A percentile compares a stretch with the other conserved stretches of the same genome.
Evolutionary conservation across 257 asterid species (phyloP).

Genomic region (Nicotiana benthamiana): DNA sequence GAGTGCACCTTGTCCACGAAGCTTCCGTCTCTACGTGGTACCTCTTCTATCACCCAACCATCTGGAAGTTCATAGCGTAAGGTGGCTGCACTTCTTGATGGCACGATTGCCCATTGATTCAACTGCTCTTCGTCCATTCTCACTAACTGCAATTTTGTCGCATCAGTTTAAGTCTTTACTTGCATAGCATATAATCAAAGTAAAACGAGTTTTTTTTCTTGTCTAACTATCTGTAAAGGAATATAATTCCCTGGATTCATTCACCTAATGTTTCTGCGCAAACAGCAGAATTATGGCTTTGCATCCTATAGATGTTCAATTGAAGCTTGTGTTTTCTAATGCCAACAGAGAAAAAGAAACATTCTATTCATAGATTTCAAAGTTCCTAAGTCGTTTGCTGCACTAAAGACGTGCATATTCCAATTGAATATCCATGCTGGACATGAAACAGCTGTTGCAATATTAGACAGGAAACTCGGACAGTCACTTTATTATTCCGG

Average conservation of each 20-base stretch:
- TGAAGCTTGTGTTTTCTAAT: neutral
- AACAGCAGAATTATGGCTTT: neutral
- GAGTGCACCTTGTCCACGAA: constrained; percentile 43
- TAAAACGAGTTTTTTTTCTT: neutral
- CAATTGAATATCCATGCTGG: too few species aligned
- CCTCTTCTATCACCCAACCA: constrained; percentile 75
- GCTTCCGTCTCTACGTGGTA: constrained; percentile 35
- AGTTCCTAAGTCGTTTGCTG: too few species aligned
- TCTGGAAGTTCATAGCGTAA: constrained; percentile 51
- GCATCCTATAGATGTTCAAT: neutral
- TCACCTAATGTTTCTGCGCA: neutral
- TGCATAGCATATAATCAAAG: neutral
- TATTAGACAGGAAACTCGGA: neutral
- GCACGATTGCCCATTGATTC: constrained; percentile 26
- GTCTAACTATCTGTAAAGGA: neutral
- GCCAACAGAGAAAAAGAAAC: neutral
- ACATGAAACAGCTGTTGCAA: neutral
- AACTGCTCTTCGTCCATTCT: constrained; percentile 24
- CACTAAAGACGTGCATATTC: too few species aligned
- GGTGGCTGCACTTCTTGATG: constrained; percentile 17
- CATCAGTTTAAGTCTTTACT: neutral
- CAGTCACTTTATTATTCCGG: neutral
- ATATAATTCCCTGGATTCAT: neutral
- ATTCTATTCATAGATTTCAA: neutral
- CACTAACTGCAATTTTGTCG: constrained; percentile 20